Evolutionary conservation across 2,329 filamentous ascomycete genomes (phyloP), one percentile per base, ranked within the genome.

Genomic region (Pestalotiopsis sp.): DNA sequence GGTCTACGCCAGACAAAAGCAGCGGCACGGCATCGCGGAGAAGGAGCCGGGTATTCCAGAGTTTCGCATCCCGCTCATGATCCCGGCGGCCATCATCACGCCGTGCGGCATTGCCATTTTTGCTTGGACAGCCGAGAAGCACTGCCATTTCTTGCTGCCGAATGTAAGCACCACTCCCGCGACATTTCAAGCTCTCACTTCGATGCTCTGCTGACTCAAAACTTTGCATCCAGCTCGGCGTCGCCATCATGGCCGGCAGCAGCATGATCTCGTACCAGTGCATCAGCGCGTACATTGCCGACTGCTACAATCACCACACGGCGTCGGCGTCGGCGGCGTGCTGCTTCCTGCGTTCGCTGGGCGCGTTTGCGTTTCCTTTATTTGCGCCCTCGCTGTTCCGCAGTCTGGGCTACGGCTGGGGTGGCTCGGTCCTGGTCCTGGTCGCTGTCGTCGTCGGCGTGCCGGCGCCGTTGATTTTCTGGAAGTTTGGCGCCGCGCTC

Each of bases 1-100:
- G 23, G 78, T 81, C 31, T 82, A 81, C 70, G 76, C 78, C 0
- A 75, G 79, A 2, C 76, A 85, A 20, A 81, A 82, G 70, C 76
- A 79, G 70, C 78, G 81, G 56, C 73, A 77, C 25, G 75, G 74
- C 0, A 72, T 74, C 2, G 36, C 49, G 7, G 31, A 56, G 27
- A 23, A 45, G 13, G 52, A 67, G n/a, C 52, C 56, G 4, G 79
- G 79, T 3, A 71, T 73, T 4, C 81, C 80, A 14, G 81, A 83
- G 74, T 81, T 81, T 69, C 79, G 81, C 57, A 72, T 81, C 1
- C 80, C 79, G 11, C 71, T 79, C 68, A 78, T 82, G 76, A 61
- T 79, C 3, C 76, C 77, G 3, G 78, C 77, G 23, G 72, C 79
- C 3, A 4, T 81, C 12, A 68, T 82, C 27, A 45, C 56, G 14